A percentile compares a stretch with the other conserved stretches of the same genome.
Conservation (phyloP, 2,329 filamentous ascomycete species). For the Chalara sp. region DNA sequence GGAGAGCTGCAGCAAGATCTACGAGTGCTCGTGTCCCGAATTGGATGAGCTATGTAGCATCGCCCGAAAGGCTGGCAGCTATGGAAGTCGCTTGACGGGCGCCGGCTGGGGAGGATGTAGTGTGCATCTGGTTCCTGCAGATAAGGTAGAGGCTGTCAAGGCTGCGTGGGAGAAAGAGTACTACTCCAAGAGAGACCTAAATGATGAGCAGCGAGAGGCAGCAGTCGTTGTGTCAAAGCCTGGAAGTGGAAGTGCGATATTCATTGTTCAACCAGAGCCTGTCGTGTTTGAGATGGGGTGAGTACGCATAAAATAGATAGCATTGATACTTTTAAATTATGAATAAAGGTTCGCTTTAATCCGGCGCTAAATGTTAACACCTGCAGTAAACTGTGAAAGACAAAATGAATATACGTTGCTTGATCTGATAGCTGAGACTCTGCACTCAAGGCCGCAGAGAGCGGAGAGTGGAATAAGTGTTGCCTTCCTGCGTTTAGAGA, state of each 20-base stretch:
- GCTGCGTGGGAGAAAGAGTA: conserved; percentile 75
- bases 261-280: conserved; percentile 27
- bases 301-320: no score
- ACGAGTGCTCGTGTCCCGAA: conserved; percentile 88
- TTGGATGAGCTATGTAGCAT: conserved; percentile 84
- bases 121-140: conserved; percentile 82
- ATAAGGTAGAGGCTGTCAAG: conserved; percentile 73
- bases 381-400: no score
- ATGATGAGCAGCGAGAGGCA: conserved; percentile 64
- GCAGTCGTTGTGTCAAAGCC: conserved; percentile 89
- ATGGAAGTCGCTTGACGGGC: conserved; percentile 81
- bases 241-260: conserved; percentile 62
- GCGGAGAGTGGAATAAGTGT: no score
- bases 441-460: no score
- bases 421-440: no score
- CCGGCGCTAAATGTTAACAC: no score
- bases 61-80: conserved; percentile 69
- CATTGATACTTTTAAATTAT: no score
- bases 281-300: neutral
- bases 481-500: no score
- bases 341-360: no score
- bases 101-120: conserved; percentile 97
- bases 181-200: conserved; percentile 61
- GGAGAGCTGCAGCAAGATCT: conserved; percentile 75
- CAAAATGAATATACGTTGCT: no score